These are phyloP conservation scores for Myriosclerotinia curreyana DNA, from an alignment of 2,329 filamentous ascomycete species.

Conservation along the genomic window DNA sequence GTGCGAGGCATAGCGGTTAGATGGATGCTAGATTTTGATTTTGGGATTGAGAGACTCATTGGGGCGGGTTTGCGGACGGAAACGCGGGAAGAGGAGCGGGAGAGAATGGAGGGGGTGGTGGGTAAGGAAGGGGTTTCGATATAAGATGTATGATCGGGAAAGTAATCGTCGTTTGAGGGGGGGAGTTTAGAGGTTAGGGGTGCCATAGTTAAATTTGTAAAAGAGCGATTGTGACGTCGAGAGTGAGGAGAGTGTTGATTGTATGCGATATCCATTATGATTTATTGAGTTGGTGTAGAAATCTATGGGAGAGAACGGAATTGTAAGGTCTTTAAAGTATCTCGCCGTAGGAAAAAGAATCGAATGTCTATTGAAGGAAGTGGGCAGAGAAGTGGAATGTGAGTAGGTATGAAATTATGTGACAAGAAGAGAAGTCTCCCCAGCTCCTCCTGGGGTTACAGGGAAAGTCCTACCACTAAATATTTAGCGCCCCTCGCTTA, in stretches of 20 bases:
- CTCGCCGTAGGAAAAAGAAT: neutral
- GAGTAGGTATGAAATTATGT: neutral
- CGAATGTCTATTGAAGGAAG: conserved; percentile 1
- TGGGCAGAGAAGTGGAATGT: conserved; percentile 13
- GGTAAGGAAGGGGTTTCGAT: conserved; percentile 61
- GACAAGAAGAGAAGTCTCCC: conserved; percentile 16
- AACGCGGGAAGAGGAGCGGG: conserved; percentile 53
- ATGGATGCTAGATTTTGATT: conserved; percentile 63
- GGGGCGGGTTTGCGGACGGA: conserved; percentile 42
- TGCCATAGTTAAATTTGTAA: conserved; percentile 59
- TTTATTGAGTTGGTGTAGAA: neutral
- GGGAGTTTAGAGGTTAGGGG: conserved; percentile 61
- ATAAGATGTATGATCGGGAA: conserved; percentile 50
- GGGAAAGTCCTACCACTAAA: neutral
- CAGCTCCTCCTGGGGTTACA: conserved; percentile 18
- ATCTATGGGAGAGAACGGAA: too few species aligned
- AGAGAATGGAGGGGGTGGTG: conserved; percentile 61
- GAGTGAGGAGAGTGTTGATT: conserved; percentile 57
- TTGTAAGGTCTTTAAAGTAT: neutral
- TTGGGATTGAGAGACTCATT: conserved; percentile 43
- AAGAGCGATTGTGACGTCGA: conserved; percentile 57
- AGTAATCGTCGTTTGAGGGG: conserved; percentile 51
- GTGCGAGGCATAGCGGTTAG: conserved; percentile 39
- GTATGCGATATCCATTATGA: conserved; percentile 57
- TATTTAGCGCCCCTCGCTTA: conserved; percentile 17